These are phyloP conservation scores for Geotrichum candidum DNA, from an alignment of 1,139 yeast genomes.

Conservation along the genomic window DNA sequence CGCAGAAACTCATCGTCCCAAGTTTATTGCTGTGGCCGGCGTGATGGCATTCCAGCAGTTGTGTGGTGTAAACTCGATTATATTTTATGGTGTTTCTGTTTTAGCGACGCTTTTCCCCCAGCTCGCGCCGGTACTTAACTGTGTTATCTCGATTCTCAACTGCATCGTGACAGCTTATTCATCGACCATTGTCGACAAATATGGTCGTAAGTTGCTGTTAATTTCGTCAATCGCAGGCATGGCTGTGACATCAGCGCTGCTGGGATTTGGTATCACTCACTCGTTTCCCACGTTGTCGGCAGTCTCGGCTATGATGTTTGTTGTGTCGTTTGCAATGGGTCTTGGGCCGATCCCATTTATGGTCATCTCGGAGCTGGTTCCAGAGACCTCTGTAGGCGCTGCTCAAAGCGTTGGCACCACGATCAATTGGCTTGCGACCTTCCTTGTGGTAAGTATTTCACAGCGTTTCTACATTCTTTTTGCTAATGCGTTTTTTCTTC, in stretches of 20 bases:
- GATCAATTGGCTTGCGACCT: conserved; percentile 87
- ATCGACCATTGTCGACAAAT: conserved; percentile 65
- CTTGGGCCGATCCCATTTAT: conserved; percentile 93
- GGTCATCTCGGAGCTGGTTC: conserved; percentile 83
- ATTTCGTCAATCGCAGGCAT: conserved; percentile 58
- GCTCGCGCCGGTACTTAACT: conserved; percentile 63
- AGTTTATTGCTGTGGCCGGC: conserved; percentile 62
- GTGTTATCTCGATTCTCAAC: conserved; percentile 67
- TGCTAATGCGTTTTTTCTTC: neutral
- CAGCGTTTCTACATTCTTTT: neutral
- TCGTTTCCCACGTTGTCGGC: conserved; percentile 52
- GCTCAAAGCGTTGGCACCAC: conserved; percentile 94
- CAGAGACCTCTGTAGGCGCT: conserved; percentile 66
- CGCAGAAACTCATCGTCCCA: conserved; percentile 40
- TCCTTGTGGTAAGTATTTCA: conserved; percentile 34
- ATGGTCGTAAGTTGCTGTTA: conserved; percentile 74
- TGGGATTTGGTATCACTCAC: conserved; percentile 59
- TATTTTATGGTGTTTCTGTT: conserved; percentile 86
- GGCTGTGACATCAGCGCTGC: conserved; percentile 57
- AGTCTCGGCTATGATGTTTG: conserved; percentile 62
- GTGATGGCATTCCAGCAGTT: conserved; percentile 84
- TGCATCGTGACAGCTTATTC: conserved; percentile 65
- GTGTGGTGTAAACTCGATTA: conserved; percentile 86
- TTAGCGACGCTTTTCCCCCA: conserved; percentile 63
- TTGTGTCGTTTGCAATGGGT: conserved; percentile 82